phyloP scores from a whole-genome alignment of 192 early-diverging fungal species.

The Mortierella claussenii region DNA sequence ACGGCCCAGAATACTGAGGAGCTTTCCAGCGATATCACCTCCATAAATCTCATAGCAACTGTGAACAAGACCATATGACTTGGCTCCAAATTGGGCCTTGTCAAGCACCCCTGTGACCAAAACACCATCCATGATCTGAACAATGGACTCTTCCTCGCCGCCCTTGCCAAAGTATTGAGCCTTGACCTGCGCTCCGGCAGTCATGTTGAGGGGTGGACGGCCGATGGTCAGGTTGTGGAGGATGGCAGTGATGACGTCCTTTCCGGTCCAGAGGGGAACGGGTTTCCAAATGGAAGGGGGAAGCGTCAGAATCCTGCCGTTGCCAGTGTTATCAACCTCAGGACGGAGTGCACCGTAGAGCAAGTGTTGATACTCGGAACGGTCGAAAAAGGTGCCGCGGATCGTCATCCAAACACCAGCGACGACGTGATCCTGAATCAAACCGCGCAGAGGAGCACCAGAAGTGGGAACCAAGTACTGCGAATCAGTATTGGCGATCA shows the following conservation, averaged over 20 bases:
- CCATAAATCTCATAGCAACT: slow-evolving; percentile 97
- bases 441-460: slow-evolving; percentile 95
- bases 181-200: slow-evolving; percentile 88
- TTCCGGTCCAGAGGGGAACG: slow-evolving; percentile 93
- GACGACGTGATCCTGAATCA: slow-evolving; percentile 99
- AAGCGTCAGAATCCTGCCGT: slow-evolving; percentile 84
- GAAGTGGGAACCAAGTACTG: slow-evolving; percentile 98
- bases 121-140: slow-evolving; percentile 89
- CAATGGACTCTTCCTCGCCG: slow-evolving; percentile 84
- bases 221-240: slow-evolving; percentile 89
- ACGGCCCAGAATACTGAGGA: slow-evolving; percentile 90
- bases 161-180: slow-evolving; percentile 86
- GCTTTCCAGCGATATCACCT: slow-evolving; percentile 84
- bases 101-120: slow-evolving; percentile 94
- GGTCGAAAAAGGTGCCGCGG: slow-evolving; percentile 87
- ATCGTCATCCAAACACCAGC: slow-evolving; percentile 95
- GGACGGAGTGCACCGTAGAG: slow-evolving; percentile 90
- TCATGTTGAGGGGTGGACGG: slow-evolving; percentile 82
- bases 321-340: slow-evolving; percentile 71
- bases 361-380: slow-evolving; percentile 94
- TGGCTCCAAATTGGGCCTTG: slow-evolving; percentile 97
- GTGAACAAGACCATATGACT: slow-evolving; percentile 93
- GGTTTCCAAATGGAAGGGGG: slow-evolving; percentile 93
- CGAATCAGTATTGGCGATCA: slow-evolving; percentile 94
- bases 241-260: slow-evolving; percentile 96